Conservation (phyloP, 2,329 filamentous ascomycete species). For the Aspergillus pseudotamarii region DNA sequence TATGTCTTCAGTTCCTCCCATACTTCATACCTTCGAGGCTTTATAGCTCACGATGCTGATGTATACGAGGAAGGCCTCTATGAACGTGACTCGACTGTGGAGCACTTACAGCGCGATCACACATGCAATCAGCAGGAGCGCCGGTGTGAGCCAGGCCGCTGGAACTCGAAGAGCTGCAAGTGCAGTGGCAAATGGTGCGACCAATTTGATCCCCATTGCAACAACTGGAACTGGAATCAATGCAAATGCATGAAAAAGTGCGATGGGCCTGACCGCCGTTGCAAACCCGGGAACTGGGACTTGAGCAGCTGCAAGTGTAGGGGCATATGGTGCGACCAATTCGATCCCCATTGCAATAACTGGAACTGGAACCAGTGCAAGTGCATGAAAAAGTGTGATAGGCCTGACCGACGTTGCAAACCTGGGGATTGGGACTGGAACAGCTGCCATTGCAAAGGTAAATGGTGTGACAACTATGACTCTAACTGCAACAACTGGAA, state of each 20-base stretch:
- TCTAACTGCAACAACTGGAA: not conserved
- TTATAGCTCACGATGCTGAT: not conserved
- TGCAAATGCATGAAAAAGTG: not conserved
- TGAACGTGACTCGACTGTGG: not conserved
- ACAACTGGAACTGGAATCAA: not conserved
- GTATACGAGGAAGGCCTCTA: not conserved
- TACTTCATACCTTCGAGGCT: no score
- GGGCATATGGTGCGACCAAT: not conserved
- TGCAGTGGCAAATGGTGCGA: not conserved
- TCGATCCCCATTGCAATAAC: not conserved
- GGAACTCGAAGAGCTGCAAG: not conserved
- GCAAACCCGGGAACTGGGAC: not conserved
- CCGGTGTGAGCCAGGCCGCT: not conserved
- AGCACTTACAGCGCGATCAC: not conserved
- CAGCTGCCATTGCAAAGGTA: not conserved
- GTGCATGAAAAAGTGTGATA: no score
- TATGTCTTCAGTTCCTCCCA: not conserved
- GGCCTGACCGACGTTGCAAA: no score
- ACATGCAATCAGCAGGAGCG: not conserved
- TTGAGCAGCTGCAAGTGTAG: not conserved
- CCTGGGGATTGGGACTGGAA: not conserved
- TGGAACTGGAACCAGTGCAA: not conserved
- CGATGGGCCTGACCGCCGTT: not conserved
- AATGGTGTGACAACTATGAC: not conserved
- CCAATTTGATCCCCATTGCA: not conserved